Percentiles rank a stretch among this genome's conserved stretches.
These are phyloP conservation scores for Fusarium pseudonygamai DNA, from an alignment of 2,329 filamentous ascomycete species.

Conservation along the genomic window DNA sequence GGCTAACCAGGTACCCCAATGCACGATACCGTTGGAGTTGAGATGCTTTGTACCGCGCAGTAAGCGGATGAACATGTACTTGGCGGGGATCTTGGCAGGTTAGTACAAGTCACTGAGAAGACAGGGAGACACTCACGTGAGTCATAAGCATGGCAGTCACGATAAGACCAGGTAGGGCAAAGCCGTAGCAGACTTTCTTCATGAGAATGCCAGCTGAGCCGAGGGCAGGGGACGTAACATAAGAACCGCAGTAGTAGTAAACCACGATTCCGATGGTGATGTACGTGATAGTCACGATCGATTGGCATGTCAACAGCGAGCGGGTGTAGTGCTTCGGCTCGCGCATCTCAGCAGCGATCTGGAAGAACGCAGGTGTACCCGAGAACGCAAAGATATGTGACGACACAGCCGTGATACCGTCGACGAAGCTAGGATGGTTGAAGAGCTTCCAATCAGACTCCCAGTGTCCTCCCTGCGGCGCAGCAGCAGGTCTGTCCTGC, in stretches of 20 bases:
- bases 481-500: constrained; percentile 26
- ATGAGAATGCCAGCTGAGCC: constrained; percentile 53
- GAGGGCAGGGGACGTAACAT: constrained; percentile 56
- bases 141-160: constrained; percentile 39
- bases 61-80: constrained; percentile 29
- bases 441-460: constrained; percentile 45
- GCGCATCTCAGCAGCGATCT: constrained; percentile 47
- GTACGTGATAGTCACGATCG: constrained; percentile 46
- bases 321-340: constrained; percentile 39
- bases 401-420: constrained; percentile 46
- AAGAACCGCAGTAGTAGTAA: constrained; percentile 57
- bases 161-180: constrained; percentile 44
- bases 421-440: constrained; percentile 44
- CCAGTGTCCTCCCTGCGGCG: constrained; percentile 35
- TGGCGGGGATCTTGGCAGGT: constrained; percentile 14
- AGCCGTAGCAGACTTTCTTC: constrained; percentile 57
- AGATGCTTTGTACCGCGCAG: constrained; percentile 45
- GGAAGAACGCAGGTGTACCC: constrained; percentile 48
- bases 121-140: constrained; percentile 36
- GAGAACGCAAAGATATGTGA: constrained; percentile 50
- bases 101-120: neutral
- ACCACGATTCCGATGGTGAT: constrained; percentile 50
- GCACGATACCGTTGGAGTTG: constrained; percentile 40
- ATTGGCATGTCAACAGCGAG: constrained; percentile 36
- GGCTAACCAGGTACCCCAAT: constrained; percentile 47